These are phyloP conservation scores for Aspergillus leporis DNA, from an alignment of 495 filamentous ascomycete species.

Conservation along the genomic window DNA sequence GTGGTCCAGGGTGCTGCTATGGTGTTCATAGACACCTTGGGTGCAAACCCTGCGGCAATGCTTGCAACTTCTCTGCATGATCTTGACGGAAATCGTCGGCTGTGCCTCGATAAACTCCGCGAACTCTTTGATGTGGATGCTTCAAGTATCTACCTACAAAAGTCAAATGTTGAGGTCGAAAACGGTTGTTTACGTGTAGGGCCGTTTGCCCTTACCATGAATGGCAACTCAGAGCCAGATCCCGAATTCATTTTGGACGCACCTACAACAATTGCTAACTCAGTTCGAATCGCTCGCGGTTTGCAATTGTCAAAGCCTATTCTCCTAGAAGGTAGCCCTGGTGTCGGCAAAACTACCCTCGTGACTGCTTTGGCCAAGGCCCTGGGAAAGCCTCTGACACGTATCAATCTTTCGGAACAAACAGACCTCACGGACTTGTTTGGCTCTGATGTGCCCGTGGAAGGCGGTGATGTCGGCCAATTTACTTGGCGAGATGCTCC, in stretches of 20 bases:
- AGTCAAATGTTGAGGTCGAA: slow-evolving; percentile 49
- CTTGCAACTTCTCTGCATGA: slow-evolving; percentile 62
- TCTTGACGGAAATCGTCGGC: slow-evolving; percentile 60
- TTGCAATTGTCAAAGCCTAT: slow-evolving; percentile 87
- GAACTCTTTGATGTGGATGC: slow-evolving; percentile 65
- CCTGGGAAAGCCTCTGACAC: slow-evolving; percentile 75
- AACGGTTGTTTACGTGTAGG: slow-evolving; percentile 61
- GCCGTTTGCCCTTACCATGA: slow-evolving; percentile 65
- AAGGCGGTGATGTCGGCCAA: slow-evolving; percentile 80
- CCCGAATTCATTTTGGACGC: slow-evolving; percentile 76
- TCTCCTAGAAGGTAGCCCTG: slow-evolving; percentile 90
- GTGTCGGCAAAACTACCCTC: slow-evolving; percentile 95
- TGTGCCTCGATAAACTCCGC: slow-evolving; percentile 72
- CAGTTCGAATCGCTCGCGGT: slow-evolving; percentile 87
- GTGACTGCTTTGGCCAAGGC: slow-evolving; percentile 79
- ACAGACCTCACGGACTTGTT: slow-evolving; percentile 97
- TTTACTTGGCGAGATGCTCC: slow-evolving; percentile 96
- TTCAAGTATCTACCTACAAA: slow-evolving; percentile 58
- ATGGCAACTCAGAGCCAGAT: slow-evolving; percentile 48
- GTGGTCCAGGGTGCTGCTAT: slow-evolving; percentile 88
- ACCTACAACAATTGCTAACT: slow-evolving; percentile 85
- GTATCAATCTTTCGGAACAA: slow-evolving; percentile 97
- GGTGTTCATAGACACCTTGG: slow-evolving; percentile 93
- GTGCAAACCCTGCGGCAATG: slow-evolving; percentile 87
- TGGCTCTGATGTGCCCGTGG: slow-evolving; percentile 92